phyloP scores from a whole-genome alignment of 805 yeast species.

The Wickerhamiella kazuoi region DNA sequence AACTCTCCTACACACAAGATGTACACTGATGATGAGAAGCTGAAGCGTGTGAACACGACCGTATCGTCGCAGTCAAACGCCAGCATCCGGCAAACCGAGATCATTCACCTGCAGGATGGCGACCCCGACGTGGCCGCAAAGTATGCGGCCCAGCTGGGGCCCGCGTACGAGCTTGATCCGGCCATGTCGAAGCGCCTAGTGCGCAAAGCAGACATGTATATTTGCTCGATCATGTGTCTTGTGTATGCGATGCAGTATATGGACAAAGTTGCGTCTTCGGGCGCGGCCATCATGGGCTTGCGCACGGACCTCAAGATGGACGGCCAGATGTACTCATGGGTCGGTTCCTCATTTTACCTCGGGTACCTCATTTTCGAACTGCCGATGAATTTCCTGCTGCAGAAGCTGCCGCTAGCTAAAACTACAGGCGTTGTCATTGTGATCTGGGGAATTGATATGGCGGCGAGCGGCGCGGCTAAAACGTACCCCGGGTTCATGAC shows the following conservation, averaged over 20 bases:
- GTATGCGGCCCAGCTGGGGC: conserved; percentile 1
- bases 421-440: conserved; percentile 27
- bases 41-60: too few species aligned
- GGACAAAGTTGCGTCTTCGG: conserved; percentile 39
- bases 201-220: conserved; percentile 33
- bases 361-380: conserved; percentile 46
- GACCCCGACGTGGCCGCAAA: conserved; percentile 4
- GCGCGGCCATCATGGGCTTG: conserved; percentile 37
- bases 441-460: conserved; percentile 31
- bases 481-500: conserved; percentile 30
- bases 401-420: conserved; percentile 40
- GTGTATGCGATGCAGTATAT: conserved; percentile 37
- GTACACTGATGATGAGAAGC: too few species aligned
- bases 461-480: conserved; percentile 29
- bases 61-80: too few species aligned
- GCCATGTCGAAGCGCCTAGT: conserved; percentile 13
- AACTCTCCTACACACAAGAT: too few species aligned
- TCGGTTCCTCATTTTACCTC: conserved; percentile 42
- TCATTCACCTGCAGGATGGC: too few species aligned
- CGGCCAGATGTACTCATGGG: conserved; percentile 29
- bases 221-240: conserved; percentile 34
- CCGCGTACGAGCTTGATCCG: conserved; percentile 2
- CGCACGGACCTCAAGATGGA: conserved; percentile 29
- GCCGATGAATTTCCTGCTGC: conserved; percentile 31
- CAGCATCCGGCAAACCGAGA: too few species aligned